Evolutionary conservation across 495 filamentous ascomycete genomes (phyloP).

Genomic region (Trichocladium uniseriatum): DNA sequence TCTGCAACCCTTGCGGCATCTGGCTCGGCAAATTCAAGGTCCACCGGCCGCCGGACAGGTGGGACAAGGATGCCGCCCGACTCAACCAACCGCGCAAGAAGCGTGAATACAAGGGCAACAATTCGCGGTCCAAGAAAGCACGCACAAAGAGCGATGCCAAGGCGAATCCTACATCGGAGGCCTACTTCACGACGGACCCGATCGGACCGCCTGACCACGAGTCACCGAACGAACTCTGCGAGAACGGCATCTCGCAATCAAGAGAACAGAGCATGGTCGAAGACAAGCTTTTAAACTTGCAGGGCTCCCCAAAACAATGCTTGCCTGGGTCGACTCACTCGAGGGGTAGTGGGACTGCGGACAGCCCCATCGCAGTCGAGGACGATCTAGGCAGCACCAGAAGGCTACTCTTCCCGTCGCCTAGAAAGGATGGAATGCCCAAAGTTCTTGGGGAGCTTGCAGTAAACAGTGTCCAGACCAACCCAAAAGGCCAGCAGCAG

Average conservation of each 20-base stretch:
- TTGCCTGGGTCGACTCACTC: conserved; percentile 36
- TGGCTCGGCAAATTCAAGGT: conserved; percentile 82
- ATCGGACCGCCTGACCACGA: conserved; percentile 29
- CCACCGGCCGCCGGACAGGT: conserved; percentile 75
- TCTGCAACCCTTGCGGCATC: conserved; percentile 94
- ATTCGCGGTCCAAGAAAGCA: conserved; percentile 37
- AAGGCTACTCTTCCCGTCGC: conserved; percentile 71
- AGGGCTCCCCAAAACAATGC: conserved; percentile 26
- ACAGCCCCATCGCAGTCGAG: conserved; percentile 53
- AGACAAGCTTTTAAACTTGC: conserved; percentile 27
- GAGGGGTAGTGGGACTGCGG: conserved; percentile 48
- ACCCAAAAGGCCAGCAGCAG: conserved; percentile 23
- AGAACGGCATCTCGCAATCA: conserved; percentile 19
- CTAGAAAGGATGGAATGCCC: conserved; percentile 48
- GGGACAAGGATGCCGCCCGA: conserved; percentile 57
- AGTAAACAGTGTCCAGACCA: conserved; percentile 46
- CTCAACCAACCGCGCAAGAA: conserved; percentile 42
- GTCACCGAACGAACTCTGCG: conserved; percentile 21
- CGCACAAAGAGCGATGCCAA: conserved; percentile 32
- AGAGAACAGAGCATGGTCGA: conserved; percentile 26
- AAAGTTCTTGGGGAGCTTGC: conserved; percentile 50
- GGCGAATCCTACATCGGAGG: conserved; percentile 40
- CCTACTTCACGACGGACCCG: conserved; percentile 40
- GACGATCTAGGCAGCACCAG: conserved; percentile 55
- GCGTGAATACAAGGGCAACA: conserved; percentile 28